Percentiles rank a stretch among this genome's conserved stretches.
Evolutionary conservation across 1,284 basidiomycete species (phyloP).

Genomic region (Ustilago cynodontis): DNA sequence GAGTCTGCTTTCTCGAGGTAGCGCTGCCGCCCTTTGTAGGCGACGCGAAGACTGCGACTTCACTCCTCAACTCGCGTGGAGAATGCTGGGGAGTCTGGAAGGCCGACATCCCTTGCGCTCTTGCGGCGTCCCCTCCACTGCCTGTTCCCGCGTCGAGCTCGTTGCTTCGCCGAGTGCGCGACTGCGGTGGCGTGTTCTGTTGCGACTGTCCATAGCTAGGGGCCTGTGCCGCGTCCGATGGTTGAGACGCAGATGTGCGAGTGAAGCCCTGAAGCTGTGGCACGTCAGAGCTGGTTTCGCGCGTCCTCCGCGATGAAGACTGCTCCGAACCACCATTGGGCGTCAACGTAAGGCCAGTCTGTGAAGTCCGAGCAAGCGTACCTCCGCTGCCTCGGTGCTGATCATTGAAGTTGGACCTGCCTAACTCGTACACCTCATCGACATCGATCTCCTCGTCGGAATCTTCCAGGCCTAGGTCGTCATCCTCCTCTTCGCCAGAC

Average conservation of each 20-base stretch:
- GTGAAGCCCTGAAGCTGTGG: conserved; percentile 12
- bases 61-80: conserved; percentile 25
- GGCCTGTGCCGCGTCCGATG: background rate
- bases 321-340: conserved; percentile 6
- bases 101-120: conserved; percentile 36
- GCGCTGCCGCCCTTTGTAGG: conserved; percentile 1
- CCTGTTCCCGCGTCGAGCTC: conserved; percentile 40
- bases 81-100: conserved; percentile 49
- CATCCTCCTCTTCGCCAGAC: conserved; percentile 32
- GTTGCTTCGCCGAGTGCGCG: conserved; percentile 30
- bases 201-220: conserved; percentile 10
- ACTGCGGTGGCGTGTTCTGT: conserved; percentile 38
- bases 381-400: conserved; percentile 20
- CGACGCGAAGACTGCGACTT: conserved; percentile 4
- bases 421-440: conserved; percentile 37
- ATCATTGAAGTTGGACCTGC: conserved; percentile 32
- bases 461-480: conserved; percentile 45
- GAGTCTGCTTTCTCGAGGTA: background rate
- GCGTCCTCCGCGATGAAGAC: conserved; percentile 14
- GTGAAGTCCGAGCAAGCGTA: conserved; percentile 1
- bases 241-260: background rate
- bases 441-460: conserved; percentile 50
- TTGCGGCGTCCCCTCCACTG: conserved; percentile 38
- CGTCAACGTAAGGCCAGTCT: background rate
- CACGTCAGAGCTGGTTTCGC: conserved; percentile 38